Base-by-base conservation (phyloP, 106 monocot species). In the Hemerocallis citrina region DNA sequence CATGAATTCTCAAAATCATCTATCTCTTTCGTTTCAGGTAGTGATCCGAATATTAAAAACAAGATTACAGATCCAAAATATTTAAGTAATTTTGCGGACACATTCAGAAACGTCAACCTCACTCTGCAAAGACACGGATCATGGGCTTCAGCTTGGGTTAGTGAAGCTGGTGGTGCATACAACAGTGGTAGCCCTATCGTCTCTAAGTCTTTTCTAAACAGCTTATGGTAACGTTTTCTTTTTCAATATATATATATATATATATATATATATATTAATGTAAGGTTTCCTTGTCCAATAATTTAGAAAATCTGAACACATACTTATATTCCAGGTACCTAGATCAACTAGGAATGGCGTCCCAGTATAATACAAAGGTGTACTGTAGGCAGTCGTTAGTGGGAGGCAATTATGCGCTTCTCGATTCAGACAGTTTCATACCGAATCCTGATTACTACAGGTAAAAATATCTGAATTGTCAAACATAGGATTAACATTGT, bases 361-460 rank as follows among this genome's bases (percentile, higher is more conserved):
- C 93, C 30, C 85, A 72, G 58, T 89, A 74, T 49, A 65, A 70
- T 7, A 76, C 78, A 17, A 88, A 79, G 60, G 72, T 58, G 19
- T 89, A 75, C 32, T 93, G 88, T 28, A 74, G 88, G 30, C 89
- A 89, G 62, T 62, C 74, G 57, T 64, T 93, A 39, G 71, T 89
- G 45, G 88, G 93, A 39, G 93, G 88, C 9, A 85, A 93, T 62
- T 93, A 93, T 77, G 85, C 71, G 45, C 85, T 93, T 23, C 93
- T 93, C 29, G 72, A 93, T 65, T 68, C 66, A 32, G 35, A 61
- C 33, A 82, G 88, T 17, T 88, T 81, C 66, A 58, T 79, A 33
- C 92, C 92, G 13, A 88, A 92, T 66, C 92, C 92, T 55, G 92
- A 88, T 72, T 92, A 88, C 71, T 88, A 92, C 63, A 66, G 92